Base-by-base conservation (phyloP, 768 basidiomycete genomes). In the Termitomyces sp. region DNA sequence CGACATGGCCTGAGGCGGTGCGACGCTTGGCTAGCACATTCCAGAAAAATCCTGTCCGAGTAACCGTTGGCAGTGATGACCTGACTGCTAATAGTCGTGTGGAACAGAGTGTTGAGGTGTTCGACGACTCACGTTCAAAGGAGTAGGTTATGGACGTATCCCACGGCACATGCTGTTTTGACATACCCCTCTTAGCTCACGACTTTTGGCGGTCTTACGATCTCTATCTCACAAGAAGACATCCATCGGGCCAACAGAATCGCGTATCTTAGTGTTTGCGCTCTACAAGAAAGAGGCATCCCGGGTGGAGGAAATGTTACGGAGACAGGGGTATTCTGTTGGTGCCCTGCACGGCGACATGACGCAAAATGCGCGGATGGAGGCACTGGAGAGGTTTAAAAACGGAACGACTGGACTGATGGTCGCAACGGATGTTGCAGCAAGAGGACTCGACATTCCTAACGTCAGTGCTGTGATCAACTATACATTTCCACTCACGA, bases 201-300 rank as follows among this genome's bases (percentile, higher is more conserved):
- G 86, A 30, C 76, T 92, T 5, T 65, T 83, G 28, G 73, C 76
- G 23, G 78, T 80, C 45, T 76, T 93, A 35, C 79, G 74, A 35
- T 70, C 71, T 3, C 71, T 88, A 17, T 67, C 75, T 12, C 83
- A 84, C 70, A 84, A 85, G 67, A 87, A 89, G 62, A 79, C 71
- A n/a, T 76, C 78, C 45, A 76, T 73, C 54, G 76, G 75, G 50
- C 70, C 72, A 50, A 72, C 68, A 46, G 85, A 87, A 23, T 77
- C 87, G 10, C 87, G 91, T 38, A 81, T 92, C 58, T 83, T 99
- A 35, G 82, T 99, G 28, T 99, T 99, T 68, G 96, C 91, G 15
- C 78, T 98, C 40, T 99, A 99, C 78, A 99, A 99, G 75, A 96
- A 94, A 69, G 97, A 98, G 70, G 93, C 95, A 7, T 81, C 90